phyloP scores from a whole-genome alignment of 2,329 filamentous ascomycete species.

The Aspergillus brasiliensis region DNA sequence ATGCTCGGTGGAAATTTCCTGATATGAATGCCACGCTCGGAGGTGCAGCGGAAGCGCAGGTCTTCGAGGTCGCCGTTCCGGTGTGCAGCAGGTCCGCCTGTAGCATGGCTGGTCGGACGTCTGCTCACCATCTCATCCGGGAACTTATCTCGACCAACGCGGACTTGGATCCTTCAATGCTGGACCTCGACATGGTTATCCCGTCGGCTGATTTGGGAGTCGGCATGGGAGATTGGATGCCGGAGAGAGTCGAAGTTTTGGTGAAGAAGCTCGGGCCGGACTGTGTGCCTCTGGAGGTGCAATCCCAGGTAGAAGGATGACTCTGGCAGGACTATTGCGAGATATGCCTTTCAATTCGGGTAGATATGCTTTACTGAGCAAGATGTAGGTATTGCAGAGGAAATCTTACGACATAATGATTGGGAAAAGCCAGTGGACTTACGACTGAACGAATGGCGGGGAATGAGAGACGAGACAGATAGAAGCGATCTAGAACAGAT shows the following conservation, averaged over 20 bases:
- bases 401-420: too few relatives aligned
- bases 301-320: not conserved
- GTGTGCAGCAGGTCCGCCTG: not conserved
- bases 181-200: not conserved
- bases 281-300: not conserved
- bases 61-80: not conserved
- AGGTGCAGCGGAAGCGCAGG: not conserved
- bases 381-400: too few relatives aligned
- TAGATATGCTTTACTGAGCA: too few relatives aligned
- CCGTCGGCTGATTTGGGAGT: not conserved
- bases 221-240: not conserved
- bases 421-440: too few relatives aligned
- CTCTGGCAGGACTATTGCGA: too few relatives aligned
- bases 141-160: not conserved
- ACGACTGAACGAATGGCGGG: too few relatives aligned
- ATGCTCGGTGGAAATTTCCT: not conserved
- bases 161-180: not conserved
- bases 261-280: not conserved
- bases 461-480: too few relatives aligned
- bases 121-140: not conserved
- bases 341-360: too few relatives aligned
- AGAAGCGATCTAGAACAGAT: too few relatives aligned
- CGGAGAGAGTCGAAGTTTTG: not conserved
- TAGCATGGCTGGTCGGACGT: not conserved
- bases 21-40: not conserved